Percentiles rank a stretch among this genome's conserved stretches.
Conservation (phyloP, 495 filamentous ascomycete genomes). For the Beverwykella pulmonaria region DNA sequence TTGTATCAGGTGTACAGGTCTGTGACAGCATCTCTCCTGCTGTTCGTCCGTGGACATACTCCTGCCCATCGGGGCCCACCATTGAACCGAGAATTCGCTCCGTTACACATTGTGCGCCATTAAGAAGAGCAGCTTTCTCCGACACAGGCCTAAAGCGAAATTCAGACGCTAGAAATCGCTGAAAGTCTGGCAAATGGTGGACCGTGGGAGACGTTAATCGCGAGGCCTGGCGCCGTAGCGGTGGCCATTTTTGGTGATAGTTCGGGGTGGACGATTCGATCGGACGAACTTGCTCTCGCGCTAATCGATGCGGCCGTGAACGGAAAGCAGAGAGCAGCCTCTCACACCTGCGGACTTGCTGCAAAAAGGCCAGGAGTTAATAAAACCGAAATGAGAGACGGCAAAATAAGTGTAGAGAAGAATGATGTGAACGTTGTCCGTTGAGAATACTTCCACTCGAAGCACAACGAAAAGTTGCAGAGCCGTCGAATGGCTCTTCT, state of each 20-base stretch:
- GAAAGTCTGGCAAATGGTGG: constrained; percentile 1
- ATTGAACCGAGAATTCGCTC: background rate
- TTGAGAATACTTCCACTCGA: too few relatives aligned
- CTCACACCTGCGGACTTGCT: constrained; percentile 14
- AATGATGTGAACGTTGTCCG: background rate
- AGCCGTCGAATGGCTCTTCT: too few relatives aligned
- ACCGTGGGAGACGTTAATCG: constrained; percentile 23
- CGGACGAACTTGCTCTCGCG: constrained; percentile 35
- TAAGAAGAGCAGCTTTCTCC: background rate
- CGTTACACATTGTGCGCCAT: background rate
- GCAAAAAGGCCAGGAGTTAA: constrained; percentile 2
- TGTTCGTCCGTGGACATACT: background rate
- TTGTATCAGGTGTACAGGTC: background rate
- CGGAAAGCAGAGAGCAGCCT: constrained; percentile 19
- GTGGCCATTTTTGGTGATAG: background rate
- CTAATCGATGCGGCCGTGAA: constrained; percentile 37
- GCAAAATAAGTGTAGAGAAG: background rate
- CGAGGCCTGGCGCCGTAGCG: constrained; percentile 11
- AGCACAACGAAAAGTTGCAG: too few relatives aligned
- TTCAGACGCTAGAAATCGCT: constrained; percentile 22
- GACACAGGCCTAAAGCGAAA: constrained; percentile 15
- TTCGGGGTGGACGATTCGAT: constrained; percentile 17
- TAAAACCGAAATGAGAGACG: background rate
- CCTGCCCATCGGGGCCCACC: background rate
- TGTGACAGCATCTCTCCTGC: background rate